Evolutionary conservation across 345 rosid genomes (phyloP).

Genomic region (Balakata baccata): DNA sequence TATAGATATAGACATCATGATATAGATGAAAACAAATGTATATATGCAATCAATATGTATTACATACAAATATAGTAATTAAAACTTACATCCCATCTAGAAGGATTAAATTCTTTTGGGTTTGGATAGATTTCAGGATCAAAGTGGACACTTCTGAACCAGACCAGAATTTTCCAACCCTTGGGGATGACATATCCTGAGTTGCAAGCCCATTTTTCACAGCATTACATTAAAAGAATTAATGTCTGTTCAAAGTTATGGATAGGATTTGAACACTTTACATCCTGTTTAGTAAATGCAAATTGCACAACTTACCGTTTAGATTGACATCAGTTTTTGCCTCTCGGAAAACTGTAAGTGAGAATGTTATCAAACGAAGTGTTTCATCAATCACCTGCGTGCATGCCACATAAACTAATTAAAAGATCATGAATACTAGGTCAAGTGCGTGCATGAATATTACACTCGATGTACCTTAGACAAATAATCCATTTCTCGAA

Average conservation of each 20-base stretch:
- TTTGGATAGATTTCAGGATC: constrained; percentile 59
- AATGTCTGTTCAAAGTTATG: no score
- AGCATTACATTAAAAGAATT: background rate
- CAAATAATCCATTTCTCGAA: no score
- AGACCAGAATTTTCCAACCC: constrained; percentile 79
- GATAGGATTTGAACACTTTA: no score
- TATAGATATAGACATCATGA: background rate
- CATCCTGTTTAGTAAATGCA: no score
- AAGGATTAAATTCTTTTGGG: constrained; percentile 69
- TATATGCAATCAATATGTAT: no score
- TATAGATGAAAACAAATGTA: background rate
- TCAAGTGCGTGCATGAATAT: no score
- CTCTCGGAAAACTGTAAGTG: constrained; percentile 73
- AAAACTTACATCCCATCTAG: constrained; percentile 81
- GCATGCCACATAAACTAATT: no score
- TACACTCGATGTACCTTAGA: no score
- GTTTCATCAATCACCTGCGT: no score
- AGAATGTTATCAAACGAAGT: constrained; percentile 65
- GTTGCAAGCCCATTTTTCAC: background rate
- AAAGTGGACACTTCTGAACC: constrained; percentile 80
- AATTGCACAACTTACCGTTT: constrained; percentile 40
- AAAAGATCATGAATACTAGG: no score
- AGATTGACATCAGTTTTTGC: constrained; percentile 56
- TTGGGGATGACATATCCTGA: constrained; percentile 80
- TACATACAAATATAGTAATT: background rate